Percentiles rank a stretch among this genome's conserved stretches.
These are phyloP conservation scores for Talaromyces sp. DNA, from an alignment of 2,329 filamentous ascomycete species.

Conservation along the genomic window DNA sequence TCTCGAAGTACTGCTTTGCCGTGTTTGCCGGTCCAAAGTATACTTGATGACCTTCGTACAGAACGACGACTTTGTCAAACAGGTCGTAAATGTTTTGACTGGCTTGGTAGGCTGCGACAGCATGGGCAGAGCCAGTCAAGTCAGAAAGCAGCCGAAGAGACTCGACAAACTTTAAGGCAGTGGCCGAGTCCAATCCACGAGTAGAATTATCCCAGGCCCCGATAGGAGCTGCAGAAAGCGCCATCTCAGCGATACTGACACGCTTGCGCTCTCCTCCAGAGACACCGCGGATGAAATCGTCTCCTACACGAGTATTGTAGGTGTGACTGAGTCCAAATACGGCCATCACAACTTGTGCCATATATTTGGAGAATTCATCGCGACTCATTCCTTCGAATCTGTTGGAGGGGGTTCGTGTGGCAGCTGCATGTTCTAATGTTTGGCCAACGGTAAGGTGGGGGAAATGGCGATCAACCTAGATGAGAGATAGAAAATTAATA, in stretches of 20 bases:
- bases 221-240: constrained; percentile 47
- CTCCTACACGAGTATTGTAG: constrained; percentile 46
- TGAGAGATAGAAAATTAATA: constrained; percentile 34
- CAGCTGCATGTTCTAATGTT: constrained; percentile 74
- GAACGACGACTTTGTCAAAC: constrained; percentile 73
- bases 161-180: constrained; percentile 59
- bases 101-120: constrained; percentile 51
- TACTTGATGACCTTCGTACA: constrained; percentile 76
- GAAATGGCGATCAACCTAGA: constrained; percentile 78
- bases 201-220: constrained; percentile 49
- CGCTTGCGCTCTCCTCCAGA: constrained; percentile 63
- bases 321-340: constrained; percentile 52
- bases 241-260: constrained; percentile 60
- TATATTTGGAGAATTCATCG: constrained; percentile 44
- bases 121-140: constrained; percentile 46
- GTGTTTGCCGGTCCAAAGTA: constrained; percentile 66
- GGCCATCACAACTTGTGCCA: constrained; percentile 47
- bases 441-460: constrained; percentile 66
- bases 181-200: constrained; percentile 56
- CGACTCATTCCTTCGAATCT: constrained; percentile 32
- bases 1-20: constrained; percentile 67
- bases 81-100: constrained; percentile 55
- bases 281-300: constrained; percentile 62
- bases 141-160: constrained; percentile 54
- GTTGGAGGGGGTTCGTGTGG: constrained; percentile 55